phyloP scores from a whole-genome alignment of 2,329 filamentous ascomycete genomes.

The Hypoxylon sp. region DNA sequence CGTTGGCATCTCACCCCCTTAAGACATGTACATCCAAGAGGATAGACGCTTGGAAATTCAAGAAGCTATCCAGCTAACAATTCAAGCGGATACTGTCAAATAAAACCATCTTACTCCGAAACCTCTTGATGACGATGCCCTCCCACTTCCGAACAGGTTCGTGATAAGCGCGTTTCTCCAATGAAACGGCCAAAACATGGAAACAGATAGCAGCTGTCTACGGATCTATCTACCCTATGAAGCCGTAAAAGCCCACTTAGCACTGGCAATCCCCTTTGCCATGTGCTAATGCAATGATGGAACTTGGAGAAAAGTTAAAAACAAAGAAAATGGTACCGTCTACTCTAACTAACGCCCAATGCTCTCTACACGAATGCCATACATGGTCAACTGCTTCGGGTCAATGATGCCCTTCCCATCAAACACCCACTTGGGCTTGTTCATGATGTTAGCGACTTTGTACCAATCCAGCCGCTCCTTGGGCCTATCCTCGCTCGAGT shows the following conservation, averaged over 20 bases:
- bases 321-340: slow-evolving; percentile 3
- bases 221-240: slow-evolving; percentile 19
- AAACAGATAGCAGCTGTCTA: slow-evolving; percentile 10
- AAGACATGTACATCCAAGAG: background rate
- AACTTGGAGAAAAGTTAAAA: background rate
- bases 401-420: slow-evolving; percentile 68
- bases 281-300: slow-evolving; percentile 22
- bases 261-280: background rate
- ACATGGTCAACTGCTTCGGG: slow-evolving; percentile 59
- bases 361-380: slow-evolving; percentile 66
- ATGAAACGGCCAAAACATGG: background rate
- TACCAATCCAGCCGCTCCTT: slow-evolving; percentile 66
- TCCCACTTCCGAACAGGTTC: background rate
- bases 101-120: background rate
- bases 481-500: slow-evolving; percentile 59
- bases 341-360: slow-evolving; percentile 54
- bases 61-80: background rate
- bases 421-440: slow-evolving; percentile 67
- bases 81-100: background rate
- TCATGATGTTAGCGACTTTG: slow-evolving; percentile 63
- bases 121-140: slow-evolving; percentile 9
- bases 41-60: background rate
- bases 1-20: background rate
- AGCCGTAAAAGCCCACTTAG: slow-evolving; percentile 3
- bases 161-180: background rate